These are phyloP conservation scores for Emericellopsis terricola DNA, from an alignment of 495 filamentous ascomycete genomes.

Conservation along the genomic window DNA sequence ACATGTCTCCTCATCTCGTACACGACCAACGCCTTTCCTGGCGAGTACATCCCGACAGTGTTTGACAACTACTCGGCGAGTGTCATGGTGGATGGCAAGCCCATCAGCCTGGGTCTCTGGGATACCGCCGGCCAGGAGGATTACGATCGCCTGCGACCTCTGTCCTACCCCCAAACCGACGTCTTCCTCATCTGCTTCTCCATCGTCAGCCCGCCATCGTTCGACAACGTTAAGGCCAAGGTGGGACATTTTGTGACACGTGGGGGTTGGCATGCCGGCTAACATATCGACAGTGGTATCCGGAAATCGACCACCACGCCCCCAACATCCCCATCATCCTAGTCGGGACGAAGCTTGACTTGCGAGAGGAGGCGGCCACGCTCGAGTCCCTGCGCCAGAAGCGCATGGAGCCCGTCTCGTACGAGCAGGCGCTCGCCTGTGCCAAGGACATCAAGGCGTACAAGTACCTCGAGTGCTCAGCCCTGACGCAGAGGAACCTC, in stretches of 20 bases:
- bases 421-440: slow-evolving; percentile 67
- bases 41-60: slow-evolving; percentile 99
- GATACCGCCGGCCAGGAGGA: slow-evolving; percentile 98
- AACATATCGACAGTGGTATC: no score
- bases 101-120: slow-evolving; percentile 92
- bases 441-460: slow-evolving; percentile 84
- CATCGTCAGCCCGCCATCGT: slow-evolving; percentile 90
- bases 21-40: slow-evolving; percentile 96
- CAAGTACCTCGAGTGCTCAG: slow-evolving; percentile 98
- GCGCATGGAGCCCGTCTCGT: slow-evolving; percentile 82
- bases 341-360: slow-evolving; percentile 92
- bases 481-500: slow-evolving; percentile 82
- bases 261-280: no score
- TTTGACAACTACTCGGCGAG: slow-evolving; percentile 99
- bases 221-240: slow-evolving; percentile 96
- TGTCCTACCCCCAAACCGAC: slow-evolving; percentile 95
- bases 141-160: slow-evolving; percentile 86
- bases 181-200: slow-evolving; percentile 98
- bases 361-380: slow-evolving; percentile 77
- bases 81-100: slow-evolving; percentile 96
- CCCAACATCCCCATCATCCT: slow-evolving; percentile 92
- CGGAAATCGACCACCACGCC: slow-evolving; percentile 93
- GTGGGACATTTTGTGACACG: no score
- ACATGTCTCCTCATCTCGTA: slow-evolving; percentile 99
- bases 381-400: slow-evolving; percentile 59